Percentiles rank a stretch among this genome's conserved stretches.
These are phyloP conservation scores for Ramaria rubella DNA, from an alignment of 768 basidiomycete genomes.

Conservation along the genomic window DNA sequence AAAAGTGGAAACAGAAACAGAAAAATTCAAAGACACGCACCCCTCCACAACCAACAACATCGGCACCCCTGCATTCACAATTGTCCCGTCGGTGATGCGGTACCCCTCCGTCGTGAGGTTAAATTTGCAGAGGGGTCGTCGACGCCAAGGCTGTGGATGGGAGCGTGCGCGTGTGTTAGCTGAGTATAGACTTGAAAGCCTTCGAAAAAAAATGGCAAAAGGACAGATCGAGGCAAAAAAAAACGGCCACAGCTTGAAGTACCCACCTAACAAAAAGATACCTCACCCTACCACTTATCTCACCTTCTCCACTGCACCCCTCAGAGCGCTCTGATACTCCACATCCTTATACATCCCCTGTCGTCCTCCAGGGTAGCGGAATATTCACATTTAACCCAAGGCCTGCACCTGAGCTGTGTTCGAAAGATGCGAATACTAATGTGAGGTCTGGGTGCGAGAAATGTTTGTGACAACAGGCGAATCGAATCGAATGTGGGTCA, in stretches of 20 bases:
- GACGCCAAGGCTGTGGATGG: slow-evolving; percentile 25
- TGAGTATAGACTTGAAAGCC: no score
- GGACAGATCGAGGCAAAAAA: background rate
- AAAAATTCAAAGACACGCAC: slow-evolving; percentile 18
- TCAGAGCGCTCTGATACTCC: slow-evolving; percentile 22
- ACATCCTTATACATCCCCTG: slow-evolving; percentile 19
- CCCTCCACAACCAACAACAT: slow-evolving; percentile 33
- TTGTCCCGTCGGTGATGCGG: slow-evolving; percentile 19
- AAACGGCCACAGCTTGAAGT: no score
- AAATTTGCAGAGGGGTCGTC: slow-evolving; percentile 29
- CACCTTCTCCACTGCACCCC: slow-evolving; percentile 16
- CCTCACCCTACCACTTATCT: slow-evolving; percentile 15
- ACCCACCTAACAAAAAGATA: slow-evolving; percentile 26
- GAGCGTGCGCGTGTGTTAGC: background rate
- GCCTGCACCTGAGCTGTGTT: slow-evolving; percentile 22
- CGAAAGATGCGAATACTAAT: slow-evolving; percentile 19
- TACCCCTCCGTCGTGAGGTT: slow-evolving; percentile 23
- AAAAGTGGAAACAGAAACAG: background rate
- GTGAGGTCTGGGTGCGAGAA: slow-evolving; percentile 32
- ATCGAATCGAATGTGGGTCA: background rate
- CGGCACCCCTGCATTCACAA: slow-evolving; percentile 14
- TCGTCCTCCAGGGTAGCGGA: slow-evolving; percentile 24
- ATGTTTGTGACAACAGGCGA: no score
- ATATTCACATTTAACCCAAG: slow-evolving; percentile 24
- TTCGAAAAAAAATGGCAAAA: no score